Percentiles rank a stretch among this genome's conserved stretches.
Conservation (phyloP, 805 yeast species). For the Sugiyamaella qingdaonensis region DNA sequence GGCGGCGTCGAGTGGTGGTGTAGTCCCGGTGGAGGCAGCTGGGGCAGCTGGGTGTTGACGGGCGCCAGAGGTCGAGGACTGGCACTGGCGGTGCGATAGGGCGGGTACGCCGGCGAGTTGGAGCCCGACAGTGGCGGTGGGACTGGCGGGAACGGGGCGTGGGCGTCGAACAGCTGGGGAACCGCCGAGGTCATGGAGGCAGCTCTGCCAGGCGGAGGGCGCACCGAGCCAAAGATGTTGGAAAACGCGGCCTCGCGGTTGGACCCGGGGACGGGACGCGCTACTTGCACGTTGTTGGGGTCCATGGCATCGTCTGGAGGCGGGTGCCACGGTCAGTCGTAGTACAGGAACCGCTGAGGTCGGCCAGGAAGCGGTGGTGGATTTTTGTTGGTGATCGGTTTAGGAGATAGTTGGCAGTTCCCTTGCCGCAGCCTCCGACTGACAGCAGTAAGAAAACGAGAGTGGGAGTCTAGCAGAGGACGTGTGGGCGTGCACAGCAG, state of each 20-base stretch:
- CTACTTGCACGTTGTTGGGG: slow-evolving; percentile 3
- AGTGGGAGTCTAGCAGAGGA: no score
- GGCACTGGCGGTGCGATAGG: slow-evolving; percentile 5
- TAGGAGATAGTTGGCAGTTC: background rate
- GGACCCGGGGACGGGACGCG: slow-evolving; percentile 6
- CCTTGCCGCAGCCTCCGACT: background rate
- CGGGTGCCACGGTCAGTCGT: background rate
- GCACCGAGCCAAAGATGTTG: slow-evolving; percentile 34
- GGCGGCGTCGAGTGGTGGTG: background rate
- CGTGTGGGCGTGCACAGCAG: no score
- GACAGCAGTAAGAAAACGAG: no score
- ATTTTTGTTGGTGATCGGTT: background rate
- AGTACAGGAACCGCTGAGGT: background rate
- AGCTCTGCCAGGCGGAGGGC: slow-evolving; percentile 22
- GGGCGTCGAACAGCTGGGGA: background rate
- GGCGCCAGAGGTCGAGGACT: slow-evolving; percentile 7
- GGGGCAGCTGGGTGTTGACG: background rate
- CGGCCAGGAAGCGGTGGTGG: background rate
- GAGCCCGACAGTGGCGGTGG: background rate
- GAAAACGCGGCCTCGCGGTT: slow-evolving; percentile 30
- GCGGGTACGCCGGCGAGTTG: background rate
- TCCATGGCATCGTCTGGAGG: slow-evolving; percentile 1
- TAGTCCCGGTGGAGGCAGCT: background rate
- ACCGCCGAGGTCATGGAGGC: background rate
- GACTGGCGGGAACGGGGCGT: background rate